A percentile compares a stretch with the other conserved stretches of the same genome.
Conservation (phyloP, 1,284 basidiomycete genomes). For the Malassezia psittaci region DNA sequence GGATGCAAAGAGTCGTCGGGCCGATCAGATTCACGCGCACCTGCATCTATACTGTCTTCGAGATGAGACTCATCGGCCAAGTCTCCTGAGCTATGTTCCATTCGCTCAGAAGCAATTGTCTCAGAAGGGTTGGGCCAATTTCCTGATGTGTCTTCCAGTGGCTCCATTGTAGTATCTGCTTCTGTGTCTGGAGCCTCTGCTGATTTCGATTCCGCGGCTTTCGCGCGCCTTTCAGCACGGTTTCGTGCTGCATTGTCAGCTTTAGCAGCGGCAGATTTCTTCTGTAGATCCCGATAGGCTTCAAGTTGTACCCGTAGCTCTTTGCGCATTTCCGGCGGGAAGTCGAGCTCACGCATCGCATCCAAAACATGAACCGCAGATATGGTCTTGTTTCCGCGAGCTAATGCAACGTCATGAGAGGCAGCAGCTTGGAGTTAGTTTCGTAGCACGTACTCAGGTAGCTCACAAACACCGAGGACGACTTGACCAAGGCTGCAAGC, state of each 20-base stretch:
- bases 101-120: too few relatives aligned
- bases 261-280: slow-evolving; percentile 5
- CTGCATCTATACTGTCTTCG: too few relatives aligned
- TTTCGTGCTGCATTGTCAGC: slow-evolving; percentile 10
- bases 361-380: slow-evolving; percentile 15
- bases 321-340: slow-evolving; percentile 13
- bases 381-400: slow-evolving; percentile 21
- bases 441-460: slow-evolving; percentile 15
- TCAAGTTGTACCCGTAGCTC: slow-evolving; percentile 18
- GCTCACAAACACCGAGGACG: slow-evolving; percentile 20
- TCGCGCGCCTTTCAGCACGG: slow-evolving; percentile 2
- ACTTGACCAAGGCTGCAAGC: slow-evolving; percentile 18
- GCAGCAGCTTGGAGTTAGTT: slow-evolving; percentile 9
- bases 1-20: too few relatives aligned
- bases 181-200: background rate
- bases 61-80: too few relatives aligned
- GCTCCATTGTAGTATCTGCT: background rate
- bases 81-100: too few relatives aligned
- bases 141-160: too few relatives aligned
- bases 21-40: too few relatives aligned
- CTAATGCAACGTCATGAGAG: slow-evolving; percentile 18
- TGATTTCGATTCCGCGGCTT: background rate
- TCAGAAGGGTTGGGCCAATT: too few relatives aligned
- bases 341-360: slow-evolving; percentile 20
- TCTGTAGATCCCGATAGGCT: slow-evolving; percentile 13